Base-by-base conservation (phyloP, 805 yeast species). In the Cyberlindnera sargentensis region DNA sequence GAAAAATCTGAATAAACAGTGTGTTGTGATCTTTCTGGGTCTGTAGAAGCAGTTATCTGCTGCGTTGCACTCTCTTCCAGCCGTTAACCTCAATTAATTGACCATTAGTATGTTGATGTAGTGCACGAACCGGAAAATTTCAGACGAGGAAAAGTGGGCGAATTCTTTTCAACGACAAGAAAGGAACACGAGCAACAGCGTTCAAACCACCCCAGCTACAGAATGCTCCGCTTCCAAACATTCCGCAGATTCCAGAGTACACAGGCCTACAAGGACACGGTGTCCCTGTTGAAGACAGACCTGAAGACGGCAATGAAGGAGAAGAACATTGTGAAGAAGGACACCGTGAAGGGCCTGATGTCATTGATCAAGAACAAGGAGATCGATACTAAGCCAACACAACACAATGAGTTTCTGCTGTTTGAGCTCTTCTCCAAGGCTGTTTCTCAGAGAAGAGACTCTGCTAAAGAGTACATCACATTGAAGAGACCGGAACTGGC, bases 401-500 rank as follows among this genome's bases (percentile, higher is more conserved):
- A 61, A 31, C 57, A 61, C 36, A 60, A 61, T 34, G 73, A 68
- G 43, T 66, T 61, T 42, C 46, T 56, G n/a, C 47, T 71, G 4
- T 61, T 53, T 37, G 70, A 66, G 30, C 48, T 63, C 3, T 64
- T 68, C 48, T 58, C 66, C 23, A 76, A 73, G 43, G 58, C 76
- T 50, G 62, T 76, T 30, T 62, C 65, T 24, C 78, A 77, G 51
- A 67, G 84, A 47, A 53, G 50, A 27, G 77, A 75, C 45, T 71
- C 82, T 1, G 70, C 71, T 36, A 63, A 58, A 8, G 76, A 76
- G 51, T 80, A 72, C 52, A 39, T 51, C 9, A 59, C 62, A 15
- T 73, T 73, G 41, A 58, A 65, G 8, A 70, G 86, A 49, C 57
- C 53, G 3, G 85, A 80, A 47, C 61, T 80, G 46, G 80, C 71